Evolutionary conservation across 2,329 filamentous ascomycete species (phyloP), one percentile per base, ranked within the genome.

Genomic region (Paracoccidioides brasiliensis): DNA sequence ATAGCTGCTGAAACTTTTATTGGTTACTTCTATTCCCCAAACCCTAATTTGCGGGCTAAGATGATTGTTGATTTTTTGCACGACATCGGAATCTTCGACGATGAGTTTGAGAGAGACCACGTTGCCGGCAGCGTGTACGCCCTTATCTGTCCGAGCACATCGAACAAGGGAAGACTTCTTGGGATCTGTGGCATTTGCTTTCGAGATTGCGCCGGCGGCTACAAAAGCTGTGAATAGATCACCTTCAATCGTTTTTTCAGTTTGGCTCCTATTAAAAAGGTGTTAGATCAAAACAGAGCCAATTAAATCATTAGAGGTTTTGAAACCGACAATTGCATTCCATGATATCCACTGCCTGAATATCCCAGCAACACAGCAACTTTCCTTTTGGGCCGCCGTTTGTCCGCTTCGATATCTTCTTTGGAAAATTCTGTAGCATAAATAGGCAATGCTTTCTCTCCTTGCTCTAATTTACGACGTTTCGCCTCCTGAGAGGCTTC

Each of bases 291-390:
- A 32, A 40, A 49, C 4, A 32, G 30, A 3, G 37, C 15, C 46
- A 9, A 28, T 45, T 10, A 33, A 48, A 40, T 54, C 5, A 14
- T 32, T 15, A 7, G 15, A 15, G 54, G n/a, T 2, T 9, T 52
- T 38, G 42, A 22, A 51, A 55, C 69, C 54, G 63, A 76, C 72
- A 98, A 86, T 74, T 98, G 93, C 84, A 98, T 94, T 65, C 93
- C 93, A 73, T 89, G 90, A 77, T 98, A 98, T 14, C 93, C 93
- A 8, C 89, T 95, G 52, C 93, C 93, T 5, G 90, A 90, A 71
- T 98, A 98, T 14, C 93, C 93, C 63, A 98, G 84, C 76, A 97
- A 76, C 37, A 98, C 90, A 43, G 91, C 93, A 52, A 96, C 91
- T 76, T 98, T 98, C 71, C 88, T 84, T 79, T 98, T 98, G 30